Conservation (phyloP, 2,329 filamentous ascomycete species). For the Colletotrichum abscissum region DNA sequence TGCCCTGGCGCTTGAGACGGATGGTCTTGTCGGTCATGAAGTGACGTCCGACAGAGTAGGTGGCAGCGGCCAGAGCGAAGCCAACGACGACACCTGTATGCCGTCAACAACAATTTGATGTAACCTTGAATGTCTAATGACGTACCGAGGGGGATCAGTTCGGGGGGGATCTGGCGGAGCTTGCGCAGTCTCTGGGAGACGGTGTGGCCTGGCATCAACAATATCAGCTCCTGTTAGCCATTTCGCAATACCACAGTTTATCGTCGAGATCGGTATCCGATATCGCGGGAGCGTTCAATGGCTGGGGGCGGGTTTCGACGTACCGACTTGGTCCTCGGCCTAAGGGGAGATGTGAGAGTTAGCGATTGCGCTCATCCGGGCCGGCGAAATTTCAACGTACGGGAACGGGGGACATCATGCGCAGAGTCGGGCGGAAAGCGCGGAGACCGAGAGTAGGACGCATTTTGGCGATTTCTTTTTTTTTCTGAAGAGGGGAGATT, state of each 20-base stretch:
- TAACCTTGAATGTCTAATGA: conserved; percentile 39
- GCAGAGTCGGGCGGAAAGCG: conserved; percentile 74
- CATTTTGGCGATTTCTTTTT: conserved; percentile 62
- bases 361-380: conserved; percentile 35
- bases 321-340: conserved; percentile 77
- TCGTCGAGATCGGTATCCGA: conserved; percentile 5
- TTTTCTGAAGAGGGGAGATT: conserved; percentile 25
- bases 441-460: conserved; percentile 73
- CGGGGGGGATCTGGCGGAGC: conserved; percentile 89
- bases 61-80: conserved; percentile 83
- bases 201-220: conserved; percentile 79
- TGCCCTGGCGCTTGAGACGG: conserved; percentile 80
- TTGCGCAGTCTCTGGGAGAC: conserved; percentile 94
- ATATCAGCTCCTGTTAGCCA: conserved; percentile 22
- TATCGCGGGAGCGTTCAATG: conserved; percentile 27
- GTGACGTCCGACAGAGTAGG: conserved; percentile 86
- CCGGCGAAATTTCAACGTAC: conserved; percentile 62
- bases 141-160: conserved; percentile 94
- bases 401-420: conserved; percentile 77
- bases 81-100: conserved; percentile 82
- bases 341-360: conserved; percentile 52
- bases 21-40: conserved; percentile 91
- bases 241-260: conserved; percentile 13
- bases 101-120: conserved; percentile 5
- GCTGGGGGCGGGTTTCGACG: conserved; percentile 48